A percentile compares a stretch with the other conserved stretches of the same genome.
Evolutionary conservation across 768 basidiomycete species (phyloP).

Genomic region (Amanita polypyramis): DNA sequence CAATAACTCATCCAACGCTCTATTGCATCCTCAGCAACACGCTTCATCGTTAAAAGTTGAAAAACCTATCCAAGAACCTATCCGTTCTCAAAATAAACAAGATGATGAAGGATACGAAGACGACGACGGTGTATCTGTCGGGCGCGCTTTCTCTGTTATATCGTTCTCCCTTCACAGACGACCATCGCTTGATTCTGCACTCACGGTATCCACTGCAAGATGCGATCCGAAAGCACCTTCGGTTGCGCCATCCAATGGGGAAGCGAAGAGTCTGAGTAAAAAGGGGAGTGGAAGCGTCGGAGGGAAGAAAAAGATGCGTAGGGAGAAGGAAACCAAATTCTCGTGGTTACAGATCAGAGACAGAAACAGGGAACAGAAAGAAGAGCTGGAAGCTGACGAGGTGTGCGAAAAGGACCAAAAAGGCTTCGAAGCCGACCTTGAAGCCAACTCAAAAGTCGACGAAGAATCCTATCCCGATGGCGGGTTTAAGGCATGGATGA

Average conservation of each 20-base stretch:
- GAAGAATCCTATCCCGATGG: slow-evolving; percentile 27
- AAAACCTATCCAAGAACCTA: not conserved
- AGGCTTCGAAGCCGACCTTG: not conserved
- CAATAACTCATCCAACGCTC: not conserved
- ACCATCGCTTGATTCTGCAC: not conserved
- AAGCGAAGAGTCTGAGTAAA: no score
- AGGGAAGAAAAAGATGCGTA: not conserved
- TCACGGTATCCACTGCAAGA: not conserved
- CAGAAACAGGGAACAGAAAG: not conserved
- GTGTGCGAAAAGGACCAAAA: not conserved
- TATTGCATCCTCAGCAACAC: not conserved
- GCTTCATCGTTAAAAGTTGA: not conserved
- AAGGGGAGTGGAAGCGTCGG: not conserved
- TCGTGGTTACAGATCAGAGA: not conserved
- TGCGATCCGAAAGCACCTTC: not conserved
- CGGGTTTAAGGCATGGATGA: slow-evolving; percentile 32
- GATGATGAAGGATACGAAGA: not conserved
- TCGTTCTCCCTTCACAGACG: not conserved
- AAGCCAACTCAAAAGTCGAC: not conserved
- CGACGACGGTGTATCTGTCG: not conserved
- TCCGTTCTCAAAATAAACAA: not conserved
- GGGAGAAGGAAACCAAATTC: not conserved
- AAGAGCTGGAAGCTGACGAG: not conserved
- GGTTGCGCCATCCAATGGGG: not conserved
- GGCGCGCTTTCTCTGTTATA: not conserved